Evolutionary conservation across 192 early-diverging fungal genomes (phyloP).

Genomic region (Phlyctochytrium bullatum): DNA sequence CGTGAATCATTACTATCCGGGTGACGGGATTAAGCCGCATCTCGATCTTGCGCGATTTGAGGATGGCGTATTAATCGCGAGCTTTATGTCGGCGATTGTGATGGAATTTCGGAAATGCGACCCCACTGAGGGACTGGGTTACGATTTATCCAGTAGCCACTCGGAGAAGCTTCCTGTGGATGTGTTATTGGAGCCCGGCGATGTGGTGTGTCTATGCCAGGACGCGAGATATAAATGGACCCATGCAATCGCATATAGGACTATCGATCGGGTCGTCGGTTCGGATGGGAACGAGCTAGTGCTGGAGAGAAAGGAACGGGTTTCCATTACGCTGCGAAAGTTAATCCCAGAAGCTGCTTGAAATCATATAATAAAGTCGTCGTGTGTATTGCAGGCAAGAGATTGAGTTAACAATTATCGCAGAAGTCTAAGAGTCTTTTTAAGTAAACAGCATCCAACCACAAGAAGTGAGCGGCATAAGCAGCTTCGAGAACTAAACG

Average conservation of each 20-base stretch:
- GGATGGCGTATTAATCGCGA: conserved; percentile 47
- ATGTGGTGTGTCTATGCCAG: conserved; percentile 42
- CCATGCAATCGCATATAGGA: conserved; percentile 42
- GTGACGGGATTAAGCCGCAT: conserved; percentile 53
- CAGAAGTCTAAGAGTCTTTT: too few species aligned
- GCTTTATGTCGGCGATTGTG: conserved; percentile 33
- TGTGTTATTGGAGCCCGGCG: conserved; percentile 38
- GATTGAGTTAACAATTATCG: too few species aligned
- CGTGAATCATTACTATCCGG: conserved; percentile 48
- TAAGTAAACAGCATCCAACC: too few species aligned
- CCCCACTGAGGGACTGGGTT: conserved; percentile 4
- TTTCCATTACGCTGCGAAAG: conserved; percentile 28
- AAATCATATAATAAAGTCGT: too few species aligned
- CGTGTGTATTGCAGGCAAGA: too few species aligned
- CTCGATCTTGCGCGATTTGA: conserved; percentile 55
- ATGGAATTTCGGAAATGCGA: conserved; percentile 38
- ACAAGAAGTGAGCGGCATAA: too few species aligned
- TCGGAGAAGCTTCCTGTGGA: neutral
- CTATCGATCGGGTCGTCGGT: conserved; percentile 10
- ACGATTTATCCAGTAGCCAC: conserved; percentile 16
- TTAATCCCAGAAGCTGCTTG: conserved; percentile 14
- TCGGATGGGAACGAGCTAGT: too few species aligned
- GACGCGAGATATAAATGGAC: conserved; percentile 53
- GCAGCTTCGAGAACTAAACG: too few species aligned
- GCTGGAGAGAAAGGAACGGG: conserved; percentile 13